phyloP scores from a whole-genome alignment of 164 flowering plant genomes.

The Tetrastigma voinierianum region DNA sequence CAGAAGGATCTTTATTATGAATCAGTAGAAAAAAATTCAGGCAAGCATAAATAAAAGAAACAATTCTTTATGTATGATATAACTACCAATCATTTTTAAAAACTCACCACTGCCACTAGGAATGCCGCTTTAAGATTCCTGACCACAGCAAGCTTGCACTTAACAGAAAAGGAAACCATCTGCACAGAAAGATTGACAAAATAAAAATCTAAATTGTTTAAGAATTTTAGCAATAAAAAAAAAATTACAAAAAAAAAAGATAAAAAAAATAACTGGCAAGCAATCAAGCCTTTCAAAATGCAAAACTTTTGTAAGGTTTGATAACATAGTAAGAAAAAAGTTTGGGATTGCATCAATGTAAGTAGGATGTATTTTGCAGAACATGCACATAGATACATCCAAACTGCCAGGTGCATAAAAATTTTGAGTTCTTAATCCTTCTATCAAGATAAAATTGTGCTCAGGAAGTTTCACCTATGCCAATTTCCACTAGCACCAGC shows the following conservation, averaged over 20 bases:
- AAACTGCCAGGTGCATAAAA: no score
- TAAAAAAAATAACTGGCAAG: background rate
- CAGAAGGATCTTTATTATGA: no score
- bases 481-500: conserved; percentile 92
- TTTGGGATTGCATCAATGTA: background rate
- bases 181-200: conserved; percentile 30
- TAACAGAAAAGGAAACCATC: conserved; percentile 89
- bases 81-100: background rate
- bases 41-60: background rate
- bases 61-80: background rate
- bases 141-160: conserved; percentile 93
- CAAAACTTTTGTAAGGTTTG: background rate
- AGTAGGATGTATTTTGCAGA: background rate
- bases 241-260: no score
- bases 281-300: background rate
- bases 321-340: background rate
- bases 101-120: conserved; percentile 89
- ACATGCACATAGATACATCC: no score
- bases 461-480: conserved; percentile 60
- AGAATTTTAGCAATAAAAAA: background rate
- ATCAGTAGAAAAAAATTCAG: background rate
- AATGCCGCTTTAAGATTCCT: conserved; percentile 97
- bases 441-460: conserved; percentile 1
- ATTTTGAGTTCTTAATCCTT: no score
- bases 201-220: conserved; percentile 5